Evolutionary conservation across 2,329 filamentous ascomycete genomes (phyloP), one percentile per base, ranked within the genome.

Genomic region (Penicillium olsonii): DNA sequence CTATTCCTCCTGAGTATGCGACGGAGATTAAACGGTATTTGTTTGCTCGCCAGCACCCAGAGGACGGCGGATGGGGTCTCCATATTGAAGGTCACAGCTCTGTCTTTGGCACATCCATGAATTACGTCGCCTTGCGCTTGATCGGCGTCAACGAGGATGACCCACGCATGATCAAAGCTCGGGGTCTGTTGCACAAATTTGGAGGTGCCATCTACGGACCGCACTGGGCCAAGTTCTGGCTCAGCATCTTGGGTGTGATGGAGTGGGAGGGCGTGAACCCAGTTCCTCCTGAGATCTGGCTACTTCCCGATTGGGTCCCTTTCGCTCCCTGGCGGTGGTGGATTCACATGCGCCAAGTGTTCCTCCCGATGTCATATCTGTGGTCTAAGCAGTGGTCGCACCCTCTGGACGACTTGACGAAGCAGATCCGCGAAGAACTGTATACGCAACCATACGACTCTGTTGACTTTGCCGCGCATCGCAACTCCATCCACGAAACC

Each of bases 301-400:
- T 96, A 34, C 75, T 96, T 3, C 92, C 92, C 0, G 89, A 96
- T 68, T 96, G 90, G 90, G 81, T 90, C 3, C 92, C 92, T 1
- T 81, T 96, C 64, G 85, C 90, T 5, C 92, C 92, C 0, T 95
- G 91, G 90, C 79, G 90, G 58, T 96, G 92, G 92, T 96, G 92
- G 92, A 89, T 97, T 63, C 94, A 99, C 63, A 96, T 96, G 71
- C 90, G 94, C n/a, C 85, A 88, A 71, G 92, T 99, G n/a, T 96
- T 92, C 64, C 69, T 96, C 41, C 87, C 92, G 5, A 96, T 97
- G 90, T 85, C 87, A 0, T 96, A 88, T 65, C 71, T 97, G 35
- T 96, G 88, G 76, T 95, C 91, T 0, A 90, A 87, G 75, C 80
- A 80, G 55, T 96, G 90, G 84, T 81, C 79, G 22, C 87, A 87